Base-by-base conservation (phyloP, 2,329 filamentous ascomycete genomes). In the Aciculosporium take region DNA sequence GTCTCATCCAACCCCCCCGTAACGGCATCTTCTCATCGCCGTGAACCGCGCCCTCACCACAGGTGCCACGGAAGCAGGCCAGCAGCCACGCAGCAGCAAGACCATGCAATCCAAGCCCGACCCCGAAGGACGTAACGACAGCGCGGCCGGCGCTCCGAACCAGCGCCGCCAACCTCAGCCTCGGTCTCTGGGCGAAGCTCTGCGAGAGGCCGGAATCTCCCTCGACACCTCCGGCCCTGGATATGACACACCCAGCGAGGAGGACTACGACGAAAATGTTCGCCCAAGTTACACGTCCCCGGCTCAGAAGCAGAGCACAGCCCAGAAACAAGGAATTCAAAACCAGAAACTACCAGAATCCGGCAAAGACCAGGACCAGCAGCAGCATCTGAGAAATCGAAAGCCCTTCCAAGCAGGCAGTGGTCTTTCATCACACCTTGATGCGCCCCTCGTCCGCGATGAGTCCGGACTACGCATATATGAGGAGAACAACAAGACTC, bases 191-290 rank as follows among this genome's bases (percentile, higher is more conserved):
- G 51, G 48, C 4, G 49, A 56, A 24, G 57, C 54, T 31, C 45
- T 59, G 25, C 49, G 44, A 12, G 47, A 48, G 17, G 50, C 49
- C 8, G 53, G 53, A n/a, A 49, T 48, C 32, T 48, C 44, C 10
- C 43, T 52, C 8, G 49, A 57, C 8, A 41, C 38, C 8, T 18
- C 41, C 2, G 37, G 40, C n/a, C 27, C 49, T 45, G 47, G 52
- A 25, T 65, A 62, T 2, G 65, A 66, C 12, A 65, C 59, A 12
- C 54, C 64, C 2, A 68, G 64, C 29, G 66, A 66, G 41, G 66
- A 68, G 46, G 66, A 68, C 41, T 67, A 67, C 36, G 64, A 68
- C 25, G 59, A 64, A 13, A 59, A 57, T 29, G 36, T 59, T 6
- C 52, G 57, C 7, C 53, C 57, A 15, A 48, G 49, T 2, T 49